Evolutionary conservation across 2,329 filamentous ascomycete species (phyloP), one percentile per base, ranked within the genome.

Genomic region (Eutypa lata): DNA sequence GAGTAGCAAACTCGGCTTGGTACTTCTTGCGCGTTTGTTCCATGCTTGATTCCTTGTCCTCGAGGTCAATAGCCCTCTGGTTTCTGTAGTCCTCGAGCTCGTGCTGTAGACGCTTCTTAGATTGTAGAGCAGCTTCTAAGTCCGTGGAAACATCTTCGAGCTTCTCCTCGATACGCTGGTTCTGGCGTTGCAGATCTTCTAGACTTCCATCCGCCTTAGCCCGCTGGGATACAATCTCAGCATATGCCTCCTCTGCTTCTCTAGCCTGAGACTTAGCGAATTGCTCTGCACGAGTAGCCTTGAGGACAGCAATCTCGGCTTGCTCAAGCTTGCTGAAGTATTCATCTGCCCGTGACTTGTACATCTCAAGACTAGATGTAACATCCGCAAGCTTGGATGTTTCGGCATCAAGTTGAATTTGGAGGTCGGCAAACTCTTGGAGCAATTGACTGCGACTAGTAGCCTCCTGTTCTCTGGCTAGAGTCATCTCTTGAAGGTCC

Each of bases 11-110:
- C 70, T 99, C 93, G 42, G 87, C 83, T 69, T 97, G 94, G 69
- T 97, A 99, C 78, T 97, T 99, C 79, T 93, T 94, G 65, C 93
- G 85, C 43, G 93, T 97, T 72, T 97, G 93, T 73, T 99, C 94
- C 83, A 97, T 89, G 61, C 90, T 94, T 10, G 88, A 88, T 71
- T 97, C 93, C 71, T 94, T 97, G 72, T 99, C 93, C 71, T 97
- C 94, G 52, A 97, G 90, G 64, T 97, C 94, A 71, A 96, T 96
- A 53, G 92, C 92, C 46, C 93, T 86, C 71, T 97, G 92, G 67
- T 87, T 96, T 55, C 94, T 86, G 76, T 97, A 99, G 71, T 99
- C 93, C 71, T 97, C 93, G 2, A 99, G 87, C 74, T 99, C 93
- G 67, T 97, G 92, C 70, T 99, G 93, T 22, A 97, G 85, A 54